Conservation (phyloP, 495 filamentous ascomycete genomes). For the Penicillium chermesinum region DNA sequence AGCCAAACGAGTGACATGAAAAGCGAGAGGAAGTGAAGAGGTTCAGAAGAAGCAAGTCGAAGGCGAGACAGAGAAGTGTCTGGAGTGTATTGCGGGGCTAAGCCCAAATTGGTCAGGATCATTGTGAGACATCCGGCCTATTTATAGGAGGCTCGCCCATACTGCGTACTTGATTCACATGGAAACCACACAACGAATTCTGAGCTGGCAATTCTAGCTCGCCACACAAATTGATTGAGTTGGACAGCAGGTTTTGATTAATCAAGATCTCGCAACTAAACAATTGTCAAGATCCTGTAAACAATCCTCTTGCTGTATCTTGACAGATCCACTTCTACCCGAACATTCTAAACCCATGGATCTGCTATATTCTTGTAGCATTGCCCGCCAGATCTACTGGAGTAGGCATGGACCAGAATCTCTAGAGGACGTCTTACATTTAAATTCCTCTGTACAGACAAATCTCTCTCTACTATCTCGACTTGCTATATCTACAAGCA, state of each 20-base stretch:
- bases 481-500: no score
- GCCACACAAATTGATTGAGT: neutral
- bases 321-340: conserved; percentile 1
- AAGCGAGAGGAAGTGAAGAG: conserved; percentile 2
- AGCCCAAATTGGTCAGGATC: conserved; percentile 18
- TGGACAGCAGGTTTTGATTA: neutral
- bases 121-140: conserved; percentile 22
- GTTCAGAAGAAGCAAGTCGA: neutral
- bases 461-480: no score
- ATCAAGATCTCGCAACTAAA: neutral
- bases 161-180: neutral
- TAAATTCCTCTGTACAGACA: no score
- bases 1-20: conserved; percentile 14
- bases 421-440: neutral
- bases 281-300: no score
- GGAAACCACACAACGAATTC: neutral
- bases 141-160: conserved; percentile 13
- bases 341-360: neutral
- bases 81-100: conserved; percentile 21
- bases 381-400: no score
- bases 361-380: neutral
- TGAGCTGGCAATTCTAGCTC: neutral
- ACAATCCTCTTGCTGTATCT: neutral
- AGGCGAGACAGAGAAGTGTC: conserved; percentile 7
- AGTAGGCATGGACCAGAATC: no score